Percentiles rank a stretch among this genome's conserved stretches.
These are phyloP conservation scores for Apiospora malaysiana DNA, from an alignment of 2,329 filamentous ascomycete species.

Conservation along the genomic window DNA sequence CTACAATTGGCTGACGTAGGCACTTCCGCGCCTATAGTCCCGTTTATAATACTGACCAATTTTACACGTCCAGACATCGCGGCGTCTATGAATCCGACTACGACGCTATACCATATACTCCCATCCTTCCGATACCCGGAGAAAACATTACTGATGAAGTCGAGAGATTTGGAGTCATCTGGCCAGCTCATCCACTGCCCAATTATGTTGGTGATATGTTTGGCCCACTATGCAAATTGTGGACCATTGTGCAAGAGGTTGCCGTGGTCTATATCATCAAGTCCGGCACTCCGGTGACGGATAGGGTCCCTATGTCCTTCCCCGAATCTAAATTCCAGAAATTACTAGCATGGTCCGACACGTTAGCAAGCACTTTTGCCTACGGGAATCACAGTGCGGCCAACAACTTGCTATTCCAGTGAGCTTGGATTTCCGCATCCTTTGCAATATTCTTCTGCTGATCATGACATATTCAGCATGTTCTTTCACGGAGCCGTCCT, in stretches of 20 bases:
- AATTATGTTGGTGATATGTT: slow-evolving; percentile 30
- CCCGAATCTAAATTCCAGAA: slow-evolving; percentile 28
- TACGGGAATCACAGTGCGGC: slow-evolving; percentile 4
- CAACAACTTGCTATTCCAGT: slow-evolving; percentile 13
- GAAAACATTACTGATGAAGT: not conserved
- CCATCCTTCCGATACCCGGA: slow-evolving; percentile 19
- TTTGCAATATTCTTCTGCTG: not conserved
- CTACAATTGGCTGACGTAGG: slow-evolving; percentile 21
- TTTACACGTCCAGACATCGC: not conserved
- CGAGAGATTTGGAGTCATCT: slow-evolving; percentile 3
- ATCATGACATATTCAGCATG: not conserved
- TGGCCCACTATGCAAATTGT: slow-evolving; percentile 27
- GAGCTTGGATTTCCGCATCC: not conserved
- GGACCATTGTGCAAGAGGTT: slow-evolving; percentile 26
- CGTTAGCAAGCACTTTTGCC: not conserved
- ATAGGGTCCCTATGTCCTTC: slow-evolving; percentile 23
- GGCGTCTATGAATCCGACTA: not conserved
- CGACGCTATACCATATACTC: not conserved
- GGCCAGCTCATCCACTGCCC: slow-evolving; percentile 25
- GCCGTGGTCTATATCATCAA: slow-evolving; percentile 14
- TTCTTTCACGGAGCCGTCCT: slow-evolving; percentile 12
- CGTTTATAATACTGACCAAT: not conserved
- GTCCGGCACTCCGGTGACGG: not conserved
- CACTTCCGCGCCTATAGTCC: not conserved
- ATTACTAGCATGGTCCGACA: slow-evolving; percentile 31